These are phyloP conservation scores for Stachybotrys chlorohalonatus DNA, from an alignment of 2,329 filamentous ascomycete genomes.

Conservation along the genomic window DNA sequence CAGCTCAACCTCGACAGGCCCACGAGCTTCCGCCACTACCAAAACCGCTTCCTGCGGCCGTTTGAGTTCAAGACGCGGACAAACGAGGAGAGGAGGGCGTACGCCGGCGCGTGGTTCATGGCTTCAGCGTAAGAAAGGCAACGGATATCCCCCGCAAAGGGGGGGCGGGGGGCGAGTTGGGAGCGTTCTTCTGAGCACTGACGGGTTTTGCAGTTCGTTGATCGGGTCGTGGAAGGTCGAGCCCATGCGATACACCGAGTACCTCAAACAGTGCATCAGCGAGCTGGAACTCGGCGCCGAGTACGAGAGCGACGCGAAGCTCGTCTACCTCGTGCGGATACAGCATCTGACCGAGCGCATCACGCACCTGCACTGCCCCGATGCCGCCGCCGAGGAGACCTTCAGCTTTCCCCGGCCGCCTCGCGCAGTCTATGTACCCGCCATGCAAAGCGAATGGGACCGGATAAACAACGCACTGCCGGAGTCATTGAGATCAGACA, in stretches of 20 bases:
- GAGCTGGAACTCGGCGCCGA: conserved; percentile 34
- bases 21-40: not conserved
- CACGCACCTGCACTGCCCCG: conserved; percentile 26
- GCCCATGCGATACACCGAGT: conserved; percentile 40
- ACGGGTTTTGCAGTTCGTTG: conserved; percentile 23
- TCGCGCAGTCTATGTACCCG: conserved; percentile 32
- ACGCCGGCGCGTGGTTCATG: conserved; percentile 46
- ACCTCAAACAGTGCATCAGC: conserved; percentile 40
- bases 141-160: too few relatives aligned
- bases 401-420: conserved; percentile 29
- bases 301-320: conserved; percentile 34
- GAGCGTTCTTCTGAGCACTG: not conserved
- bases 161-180: too few relatives aligned
- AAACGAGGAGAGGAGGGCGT: conserved; percentile 41
- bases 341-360: conserved; percentile 44
- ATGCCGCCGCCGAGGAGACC: conserved; percentile 23
- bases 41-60: conserved; percentile 26
- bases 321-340: conserved; percentile 37
- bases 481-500: conserved; percentile 22
- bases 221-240: conserved; percentile 35
- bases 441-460: conserved; percentile 36
- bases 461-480: conserved; percentile 28
- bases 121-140: conserved; percentile 37
- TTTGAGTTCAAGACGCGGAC: conserved; percentile 28
- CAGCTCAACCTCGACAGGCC: conserved; percentile 35